Conservation (phyloP, 2,329 filamentous ascomycete genomes). For the Cladophialophora chaetospira region DNA sequence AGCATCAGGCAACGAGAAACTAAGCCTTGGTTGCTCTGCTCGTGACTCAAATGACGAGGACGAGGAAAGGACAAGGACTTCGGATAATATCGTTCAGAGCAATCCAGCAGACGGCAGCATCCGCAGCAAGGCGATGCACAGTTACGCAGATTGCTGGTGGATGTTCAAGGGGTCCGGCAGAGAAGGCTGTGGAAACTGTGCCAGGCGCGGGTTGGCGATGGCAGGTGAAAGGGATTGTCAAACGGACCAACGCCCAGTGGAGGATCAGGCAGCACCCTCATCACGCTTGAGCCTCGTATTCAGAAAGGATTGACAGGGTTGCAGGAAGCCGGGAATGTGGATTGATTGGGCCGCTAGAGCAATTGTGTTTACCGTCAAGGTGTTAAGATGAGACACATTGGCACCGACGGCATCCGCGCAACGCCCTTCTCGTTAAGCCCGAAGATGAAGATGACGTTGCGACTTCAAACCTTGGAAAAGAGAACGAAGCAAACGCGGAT, state of each 20-base stretch:
- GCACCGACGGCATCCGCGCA: not conserved
- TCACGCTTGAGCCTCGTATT: not conserved
- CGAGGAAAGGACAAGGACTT: slow-evolving; percentile 10
- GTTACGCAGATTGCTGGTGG: slow-evolving; percentile 7
- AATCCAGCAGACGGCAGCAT: slow-evolving; percentile 17
- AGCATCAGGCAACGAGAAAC: slow-evolving; percentile 28
- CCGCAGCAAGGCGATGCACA: slow-evolving; percentile 15
- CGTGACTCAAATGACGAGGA: slow-evolving; percentile 25
- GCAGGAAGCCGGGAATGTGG: slow-evolving; percentile 9
- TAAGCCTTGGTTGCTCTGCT: slow-evolving; percentile 12
- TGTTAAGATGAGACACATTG: slow-evolving; percentile 7
- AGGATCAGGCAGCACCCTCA: not conserved
- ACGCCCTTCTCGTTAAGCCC: not conserved
- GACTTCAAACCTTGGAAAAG: no score
- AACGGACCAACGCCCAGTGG: slow-evolving; percentile 6
- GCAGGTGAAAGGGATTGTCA: slow-evolving; percentile 5
- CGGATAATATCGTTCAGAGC: slow-evolving; percentile 11
- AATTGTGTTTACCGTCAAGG: slow-evolving; percentile 12
- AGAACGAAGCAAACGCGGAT: not conserved
- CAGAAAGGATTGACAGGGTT: not conserved
- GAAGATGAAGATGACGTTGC: not conserved
- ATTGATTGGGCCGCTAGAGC: slow-evolving; percentile 15
- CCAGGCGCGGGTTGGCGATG: slow-evolving; percentile 2
- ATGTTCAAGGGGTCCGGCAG: slow-evolving; percentile 1
- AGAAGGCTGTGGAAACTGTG: slow-evolving; percentile 13